Percentiles rank a stretch among this genome's conserved stretches.
Evolutionary conservation across 305 asterid genomes (phyloP).

Genomic region (Caryopteris hybrid): DNA sequence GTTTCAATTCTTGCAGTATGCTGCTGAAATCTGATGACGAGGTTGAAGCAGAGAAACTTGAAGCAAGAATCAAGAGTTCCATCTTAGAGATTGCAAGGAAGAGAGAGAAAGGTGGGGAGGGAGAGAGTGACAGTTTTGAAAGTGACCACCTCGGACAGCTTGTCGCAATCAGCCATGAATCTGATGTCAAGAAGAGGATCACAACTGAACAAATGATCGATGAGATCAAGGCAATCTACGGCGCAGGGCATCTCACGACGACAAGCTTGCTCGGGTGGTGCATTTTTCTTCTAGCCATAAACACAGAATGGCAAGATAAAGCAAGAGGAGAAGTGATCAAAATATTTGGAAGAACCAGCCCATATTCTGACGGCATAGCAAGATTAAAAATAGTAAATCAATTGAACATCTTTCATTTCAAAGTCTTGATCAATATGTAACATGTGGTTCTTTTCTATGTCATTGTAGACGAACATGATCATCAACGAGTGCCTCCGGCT

Average conservation of each 20-base stretch:
- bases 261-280: constrained; percentile 60
- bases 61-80: constrained; percentile 30
- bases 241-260: constrained; percentile 69
- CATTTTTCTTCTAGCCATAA: constrained; percentile 46
- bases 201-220: constrained; percentile 56
- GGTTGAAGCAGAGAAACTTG: constrained; percentile 51
- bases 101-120: constrained; percentile 26
- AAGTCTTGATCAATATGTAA: not conserved
- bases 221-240: constrained; percentile 54
- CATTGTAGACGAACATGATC: constrained; percentile 56
- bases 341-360: constrained; percentile 35
- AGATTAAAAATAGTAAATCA: constrained; percentile 48
- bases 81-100: constrained; percentile 36
- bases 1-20: constrained; percentile 24
- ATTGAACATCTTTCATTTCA: not conserved
- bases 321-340: constrained; percentile 47
- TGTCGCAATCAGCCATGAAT: constrained; percentile 27
- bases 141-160: constrained; percentile 53
- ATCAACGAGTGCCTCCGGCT: constrained; percentile 56
- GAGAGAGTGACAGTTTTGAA: constrained; percentile 26
- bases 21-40: constrained; percentile 39
- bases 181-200: constrained; percentile 42
- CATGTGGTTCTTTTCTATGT: not conserved
- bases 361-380: constrained; percentile 57
- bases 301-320: constrained; percentile 62